Evolutionary conservation across 1,284 basidiomycete genomes (phyloP), one percentile per base, ranked within the genome.

Genomic region (Ganoderma boninense): DNA sequence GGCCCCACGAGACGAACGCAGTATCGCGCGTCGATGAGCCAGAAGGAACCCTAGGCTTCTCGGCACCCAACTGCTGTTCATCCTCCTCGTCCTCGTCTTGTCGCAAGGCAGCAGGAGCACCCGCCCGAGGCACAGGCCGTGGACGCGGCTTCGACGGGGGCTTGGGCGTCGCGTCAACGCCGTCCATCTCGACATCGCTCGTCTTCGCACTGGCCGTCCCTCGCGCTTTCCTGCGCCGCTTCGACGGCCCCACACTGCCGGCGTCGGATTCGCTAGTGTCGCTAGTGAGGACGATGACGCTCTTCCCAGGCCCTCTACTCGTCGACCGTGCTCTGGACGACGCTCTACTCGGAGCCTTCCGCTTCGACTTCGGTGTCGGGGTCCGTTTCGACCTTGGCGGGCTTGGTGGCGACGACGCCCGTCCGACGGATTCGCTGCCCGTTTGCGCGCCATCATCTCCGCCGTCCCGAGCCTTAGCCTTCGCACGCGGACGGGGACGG

Each of bases 141-240:
- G 70, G 73, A 4, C 73, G 70, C 10, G 70, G 70, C 60, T 65
- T 67, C 1, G 67, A 56, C 40, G 68, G 70, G 16, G 72, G 62
- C 20, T 66, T 69, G 4, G 73, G 69, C 1, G 67, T 72, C 8
- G 49, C 35, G 10, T 66, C 60, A 26, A 62, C 43, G 6, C 13
- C 56, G 35, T 29, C 38, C 62, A 64, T 49, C 52, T 66, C 52
- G 46, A 57, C 65, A 29, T 67, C 66, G 64, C 66, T 67, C 64
- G 46, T 32, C 62, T 35, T 69, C 62, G 65, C 62, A 62, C 66
- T 65, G 11, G 52, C 56, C 23, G 43, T 46, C 14, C 42, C 54
- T 2, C 54, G 49, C 16, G 42, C 38, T n/a, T 67, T 69, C 54
- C 57, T 62, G 35, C 65, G 65, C 46, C 65, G 65, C 64, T 70